A percentile compares a stretch with the other conserved stretches of the same genome.
phyloP scores from a whole-genome alignment of 2,329 filamentous ascomycete genomes.

The Purpureocillium takamizusanense region DNA sequence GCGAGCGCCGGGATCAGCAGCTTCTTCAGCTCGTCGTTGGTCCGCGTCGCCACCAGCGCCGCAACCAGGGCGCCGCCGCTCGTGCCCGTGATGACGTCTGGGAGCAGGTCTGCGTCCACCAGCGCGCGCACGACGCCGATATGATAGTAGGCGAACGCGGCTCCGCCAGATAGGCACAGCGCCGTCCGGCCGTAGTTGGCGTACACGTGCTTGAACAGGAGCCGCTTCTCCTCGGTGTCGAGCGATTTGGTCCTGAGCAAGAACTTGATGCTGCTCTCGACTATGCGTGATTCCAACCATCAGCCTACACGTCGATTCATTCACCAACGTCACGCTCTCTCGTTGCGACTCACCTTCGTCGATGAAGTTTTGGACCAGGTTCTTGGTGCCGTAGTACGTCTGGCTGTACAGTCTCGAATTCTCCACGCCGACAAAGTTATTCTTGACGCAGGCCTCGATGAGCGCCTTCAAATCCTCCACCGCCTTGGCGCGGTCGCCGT shows the following conservation, averaged over 20 bases:
- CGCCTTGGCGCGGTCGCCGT: constrained; percentile 32
- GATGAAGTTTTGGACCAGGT: constrained; percentile 80
- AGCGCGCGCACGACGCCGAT: constrained; percentile 87
- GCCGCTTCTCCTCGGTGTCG: constrained; percentile 62
- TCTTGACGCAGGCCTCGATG: constrained; percentile 88
- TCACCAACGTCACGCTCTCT: too few species aligned
- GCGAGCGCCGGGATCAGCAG: constrained; percentile 84
- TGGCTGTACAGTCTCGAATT: constrained; percentile 93
- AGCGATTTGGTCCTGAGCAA: constrained; percentile 61
- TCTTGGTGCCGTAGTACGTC: constrained; percentile 96
- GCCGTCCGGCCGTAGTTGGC: constrained; percentile 91
- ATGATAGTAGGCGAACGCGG: constrained; percentile 94
- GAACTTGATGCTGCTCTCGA: constrained; percentile 57
- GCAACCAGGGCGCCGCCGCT: constrained; percentile 90
- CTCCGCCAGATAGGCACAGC: constrained; percentile 85
- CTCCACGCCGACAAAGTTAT: constrained; percentile 93
- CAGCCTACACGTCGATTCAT: too few species aligned
- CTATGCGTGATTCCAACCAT: too few species aligned
- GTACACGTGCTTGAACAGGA: constrained; percentile 77
- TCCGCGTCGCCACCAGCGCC: constrained; percentile 77
- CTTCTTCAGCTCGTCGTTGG: constrained; percentile 80
- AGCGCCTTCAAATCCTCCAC: constrained; percentile 70
- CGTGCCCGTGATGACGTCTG: constrained; percentile 92
- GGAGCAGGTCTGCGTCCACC: constrained; percentile 74
- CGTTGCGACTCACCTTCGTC: constrained; percentile 58